Evolutionary conservation across 345 rosid species (phyloP).

Genomic region (Syzygium aqueum): DNA sequence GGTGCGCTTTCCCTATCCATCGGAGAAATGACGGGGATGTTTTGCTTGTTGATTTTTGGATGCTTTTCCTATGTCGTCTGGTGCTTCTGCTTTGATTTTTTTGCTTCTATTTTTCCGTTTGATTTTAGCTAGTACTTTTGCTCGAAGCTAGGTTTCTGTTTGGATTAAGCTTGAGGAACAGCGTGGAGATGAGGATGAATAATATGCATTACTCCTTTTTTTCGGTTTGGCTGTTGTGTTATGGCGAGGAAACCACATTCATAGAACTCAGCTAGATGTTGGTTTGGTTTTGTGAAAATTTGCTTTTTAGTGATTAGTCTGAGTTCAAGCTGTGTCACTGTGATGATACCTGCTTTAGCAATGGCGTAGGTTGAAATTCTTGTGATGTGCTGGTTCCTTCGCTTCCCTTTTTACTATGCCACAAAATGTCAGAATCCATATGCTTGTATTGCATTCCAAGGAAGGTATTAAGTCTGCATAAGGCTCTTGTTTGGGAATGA

Average conservation of each 20-base stretch:
- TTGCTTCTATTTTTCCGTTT: not conserved
- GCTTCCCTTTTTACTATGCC: not conserved
- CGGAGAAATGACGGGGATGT: not conserved
- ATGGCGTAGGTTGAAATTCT: not conserved
- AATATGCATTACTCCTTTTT: not conserved
- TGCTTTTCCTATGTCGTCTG: not conserved
- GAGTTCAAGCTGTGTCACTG: not conserved
- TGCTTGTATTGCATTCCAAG: not conserved
- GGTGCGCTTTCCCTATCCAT: constrained; percentile 18
- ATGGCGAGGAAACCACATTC: not conserved
- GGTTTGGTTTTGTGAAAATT: not conserved
- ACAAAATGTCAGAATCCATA: not conserved
- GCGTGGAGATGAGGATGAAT: not conserved
- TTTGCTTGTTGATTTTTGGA: not conserved
- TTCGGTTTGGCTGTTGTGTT: not conserved
- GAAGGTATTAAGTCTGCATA: not conserved
- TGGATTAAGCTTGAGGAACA: not conserved
- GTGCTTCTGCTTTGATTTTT: not conserved
- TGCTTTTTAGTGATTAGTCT: not conserved
- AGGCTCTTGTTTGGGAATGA: not conserved
- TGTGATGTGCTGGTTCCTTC: not conserved
- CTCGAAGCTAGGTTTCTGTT: too few species aligned
- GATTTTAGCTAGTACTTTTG: not conserved
- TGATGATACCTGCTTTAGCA: not conserved
- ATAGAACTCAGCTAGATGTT: not conserved